Base-by-base conservation (phyloP, 257 asterid genomes). In the Capsicum baccatum region DNA sequence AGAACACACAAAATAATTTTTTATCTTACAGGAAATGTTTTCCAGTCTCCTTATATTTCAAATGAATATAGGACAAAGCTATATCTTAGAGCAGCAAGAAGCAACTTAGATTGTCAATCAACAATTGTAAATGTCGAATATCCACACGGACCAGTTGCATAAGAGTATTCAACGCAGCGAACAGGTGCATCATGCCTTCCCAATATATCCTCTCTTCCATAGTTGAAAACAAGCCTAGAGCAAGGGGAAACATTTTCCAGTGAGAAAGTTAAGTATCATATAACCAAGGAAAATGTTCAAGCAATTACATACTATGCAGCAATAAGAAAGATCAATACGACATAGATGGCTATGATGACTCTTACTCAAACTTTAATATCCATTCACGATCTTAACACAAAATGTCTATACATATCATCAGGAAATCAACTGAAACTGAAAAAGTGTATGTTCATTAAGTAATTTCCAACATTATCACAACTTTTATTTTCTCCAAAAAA, bases 181-280 rank as follows among this genome's bases (percentile, higher is more conserved):
- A 95, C 94, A 33, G 95, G 97, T 12, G 94, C 95, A 79, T 91
- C 97, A 74, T 94, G 97, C 85, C 88, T 88, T 83, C 98, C 97
- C 91, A 94, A 82, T 56, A 92, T 85, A 86, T 93, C 97, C 91
- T 88, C 97, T 84, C 92, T 90, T 82, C 86, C 87, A 79, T 92
- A 60, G 90, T 91, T 92, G 91, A 95, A 93, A 21, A 92, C 94
- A 52, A 91, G 97, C 91, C 97, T 94, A 89, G 55, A 85, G 26
- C 68, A 88, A 76, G 74, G 71, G 78, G 33, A 58, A 82, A 21
- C 50, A 81, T 17, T 13, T 86, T 63, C 33, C 66, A 76, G 58
- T 63, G 9, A 68, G 8, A 39, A 9, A 71, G 42, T 21, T 3
- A 26, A 26, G 26, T 26, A 42, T 21, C 33, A 1, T 4, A 50